phyloP scores from a whole-genome alignment of 2,329 filamentous ascomycete species.

The Fusarium pilosicola region DNA sequence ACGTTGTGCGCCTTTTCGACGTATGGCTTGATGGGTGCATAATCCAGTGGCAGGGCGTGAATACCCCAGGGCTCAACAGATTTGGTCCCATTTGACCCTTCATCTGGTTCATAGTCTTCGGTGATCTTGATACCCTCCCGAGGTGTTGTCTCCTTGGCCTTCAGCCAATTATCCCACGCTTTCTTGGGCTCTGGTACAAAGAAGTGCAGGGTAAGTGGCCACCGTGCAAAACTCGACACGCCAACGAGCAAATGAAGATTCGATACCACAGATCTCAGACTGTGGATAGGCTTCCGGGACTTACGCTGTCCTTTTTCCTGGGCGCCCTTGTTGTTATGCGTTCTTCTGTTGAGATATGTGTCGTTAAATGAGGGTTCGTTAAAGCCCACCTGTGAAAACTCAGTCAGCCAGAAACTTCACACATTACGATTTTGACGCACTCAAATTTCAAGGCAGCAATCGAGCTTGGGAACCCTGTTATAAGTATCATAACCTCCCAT shows the following conservation, averaged over 20 bases:
- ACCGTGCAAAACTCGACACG: conserved; percentile 80
- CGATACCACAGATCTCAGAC: conserved; percentile 74
- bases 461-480: conserved; percentile 88
- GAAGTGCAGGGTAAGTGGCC: conserved; percentile 86
- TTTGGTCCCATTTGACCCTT: not conserved
- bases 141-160: conserved; percentile 58
- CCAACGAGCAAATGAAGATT: conserved; percentile 85
- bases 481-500: conserved; percentile 90
- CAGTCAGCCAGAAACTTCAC: not conserved
- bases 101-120: conserved; percentile 61
- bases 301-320: conserved; percentile 61
- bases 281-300: conserved; percentile 66
- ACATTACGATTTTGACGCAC: conserved; percentile 59
- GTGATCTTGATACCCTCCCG: conserved; percentile 62
- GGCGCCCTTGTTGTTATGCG: conserved; percentile 65
- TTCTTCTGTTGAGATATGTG: conserved; percentile 75
- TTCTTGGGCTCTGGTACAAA: conserved; percentile 75
- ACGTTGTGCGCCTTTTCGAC: conserved; percentile 65
- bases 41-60: conserved; percentile 64
- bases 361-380: conserved; percentile 83
- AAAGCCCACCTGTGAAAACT: conserved; percentile 79
- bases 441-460: conserved; percentile 94
- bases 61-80: conserved; percentile 56
- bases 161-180: conserved; percentile 72
- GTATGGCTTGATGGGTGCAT: conserved; percentile 62